phyloP scores from a whole-genome alignment of 352 stramenopile species.

The Peronospora tabacina region DNA sequence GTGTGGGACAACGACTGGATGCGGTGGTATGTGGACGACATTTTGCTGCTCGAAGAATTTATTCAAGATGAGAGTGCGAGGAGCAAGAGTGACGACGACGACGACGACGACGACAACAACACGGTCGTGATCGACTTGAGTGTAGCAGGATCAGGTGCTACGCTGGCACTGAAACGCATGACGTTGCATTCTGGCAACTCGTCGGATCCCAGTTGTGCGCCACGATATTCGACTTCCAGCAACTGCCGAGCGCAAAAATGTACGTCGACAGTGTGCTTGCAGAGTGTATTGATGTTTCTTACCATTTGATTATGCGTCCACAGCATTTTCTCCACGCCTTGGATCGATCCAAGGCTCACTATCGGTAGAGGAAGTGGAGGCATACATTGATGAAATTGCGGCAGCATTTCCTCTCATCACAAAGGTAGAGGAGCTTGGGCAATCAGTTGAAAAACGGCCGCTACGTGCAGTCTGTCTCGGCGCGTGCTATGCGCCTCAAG shows the following conservation, averaged over 20 bases:
- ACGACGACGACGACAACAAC: neutral
- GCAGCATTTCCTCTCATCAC: constrained; percentile 38
- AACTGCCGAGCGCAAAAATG: constrained; percentile 41
- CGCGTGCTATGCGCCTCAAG: constrained; percentile 26
- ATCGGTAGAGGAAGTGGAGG: constrained; percentile 50
- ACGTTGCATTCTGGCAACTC: constrained; percentile 19
- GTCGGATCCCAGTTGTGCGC: constrained; percentile 29
- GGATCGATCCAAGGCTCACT: constrained; percentile 59
- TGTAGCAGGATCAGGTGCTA: constrained; percentile 7
- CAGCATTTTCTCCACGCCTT: constrained; percentile 43
- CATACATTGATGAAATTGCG: constrained; percentile 41
- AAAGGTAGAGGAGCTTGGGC: constrained; percentile 48
- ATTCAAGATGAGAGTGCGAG: constrained; percentile 7
- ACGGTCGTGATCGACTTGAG: constrained; percentile 25
- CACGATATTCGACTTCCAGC: constrained; percentile 25
- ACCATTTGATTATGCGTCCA: neutral
- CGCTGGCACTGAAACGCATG: constrained; percentile 21
- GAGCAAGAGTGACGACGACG: neutral
- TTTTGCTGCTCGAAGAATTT: constrained; percentile 41
- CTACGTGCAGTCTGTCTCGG: constrained; percentile 66
- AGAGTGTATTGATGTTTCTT: neutral
- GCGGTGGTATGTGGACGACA: constrained; percentile 49
- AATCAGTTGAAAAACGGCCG: constrained; percentile 48
- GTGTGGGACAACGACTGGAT: constrained; percentile 47
- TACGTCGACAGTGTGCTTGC: constrained; percentile 14